Conservation (phyloP, 1,284 basidiomycete species). For the Naganishia sp. region DNA sequence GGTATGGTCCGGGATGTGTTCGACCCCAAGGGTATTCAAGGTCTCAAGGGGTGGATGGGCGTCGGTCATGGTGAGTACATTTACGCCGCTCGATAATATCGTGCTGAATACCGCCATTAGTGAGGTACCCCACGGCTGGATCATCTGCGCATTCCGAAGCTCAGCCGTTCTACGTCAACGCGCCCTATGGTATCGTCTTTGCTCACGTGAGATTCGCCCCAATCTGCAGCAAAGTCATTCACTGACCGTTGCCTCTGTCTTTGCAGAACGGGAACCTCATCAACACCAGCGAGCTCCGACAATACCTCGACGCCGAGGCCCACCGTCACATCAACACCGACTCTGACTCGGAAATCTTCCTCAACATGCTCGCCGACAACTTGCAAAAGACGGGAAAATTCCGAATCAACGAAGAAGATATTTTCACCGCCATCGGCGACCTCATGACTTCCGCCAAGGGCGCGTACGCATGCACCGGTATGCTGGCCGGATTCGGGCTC, state of each 20-base stretch:
- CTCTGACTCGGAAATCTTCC: slow-evolving; percentile 93
- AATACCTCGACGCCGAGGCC: slow-evolving; percentile 92
- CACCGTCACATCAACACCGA: slow-evolving; percentile 99
- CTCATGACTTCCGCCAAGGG: slow-evolving; percentile 88
- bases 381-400: slow-evolving; percentile 98
- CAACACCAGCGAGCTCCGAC: slow-evolving; percentile 81
- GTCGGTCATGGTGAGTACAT: slow-evolving; percentile 82
- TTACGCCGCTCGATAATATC: background rate
- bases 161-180: slow-evolving; percentile 99
- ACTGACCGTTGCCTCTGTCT: background rate
- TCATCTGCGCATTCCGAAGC: slow-evolving; percentile 97
- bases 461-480: slow-evolving; percentile 94
- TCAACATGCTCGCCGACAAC: slow-evolving; percentile 97
- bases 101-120: slow-evolving; percentile 55
- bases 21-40: slow-evolving; percentile 74
- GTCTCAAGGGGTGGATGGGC: slow-evolving; percentile 90
- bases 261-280: slow-evolving; percentile 97
- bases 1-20: slow-evolving; percentile 99
- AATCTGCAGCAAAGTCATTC: background rate
- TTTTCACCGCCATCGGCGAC: slow-evolving; percentile 88
- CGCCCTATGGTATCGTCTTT: slow-evolving; percentile 96
- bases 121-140: slow-evolving; percentile 96
- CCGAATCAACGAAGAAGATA: slow-evolving; percentile 96
- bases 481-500: slow-evolving; percentile 98
- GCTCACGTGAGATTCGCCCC: slow-evolving; percentile 72